These are phyloP conservation scores for Trichoderma reesei DNA, from an alignment of 495 filamentous ascomycete genomes.

Conservation along the genomic window DNA sequence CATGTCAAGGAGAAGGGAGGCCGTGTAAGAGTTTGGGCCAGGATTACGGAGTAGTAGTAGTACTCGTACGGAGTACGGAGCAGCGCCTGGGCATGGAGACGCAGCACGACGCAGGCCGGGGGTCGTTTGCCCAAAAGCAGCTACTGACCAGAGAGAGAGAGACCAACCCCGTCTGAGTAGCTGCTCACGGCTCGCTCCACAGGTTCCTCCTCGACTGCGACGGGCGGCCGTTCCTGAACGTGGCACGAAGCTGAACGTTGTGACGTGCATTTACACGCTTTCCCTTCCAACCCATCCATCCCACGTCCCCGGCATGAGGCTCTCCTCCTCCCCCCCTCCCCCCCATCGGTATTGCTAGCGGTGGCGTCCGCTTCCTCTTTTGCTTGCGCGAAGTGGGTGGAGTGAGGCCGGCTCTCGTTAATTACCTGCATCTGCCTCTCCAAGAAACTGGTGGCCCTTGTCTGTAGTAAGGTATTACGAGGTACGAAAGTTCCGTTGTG, in stretches of 20 bases:
- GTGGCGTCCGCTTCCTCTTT: conserved; percentile 3
- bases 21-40: not conserved
- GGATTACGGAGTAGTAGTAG: too few species aligned
- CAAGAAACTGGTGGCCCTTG: too few species aligned
- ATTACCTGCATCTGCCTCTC: not conserved
- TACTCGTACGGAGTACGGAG: not conserved
- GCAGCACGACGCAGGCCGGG: too few species aligned
- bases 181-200: not conserved
- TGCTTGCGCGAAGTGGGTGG: not conserved
- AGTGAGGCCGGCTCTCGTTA: not conserved
- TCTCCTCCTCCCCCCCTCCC: too few species aligned
- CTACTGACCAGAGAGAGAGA: not conserved
- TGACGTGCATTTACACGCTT: conserved; percentile 2
- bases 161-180: too few species aligned
- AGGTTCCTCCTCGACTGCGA: not conserved
- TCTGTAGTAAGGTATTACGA: not conserved
- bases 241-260: not conserved
- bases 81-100: too few species aligned
- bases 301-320: conserved; percentile 5
- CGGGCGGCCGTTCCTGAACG: not conserved
- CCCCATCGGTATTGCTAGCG: conserved; percentile 7
- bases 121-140: not conserved
- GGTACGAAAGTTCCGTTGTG: not conserved
- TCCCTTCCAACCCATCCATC: too few species aligned
- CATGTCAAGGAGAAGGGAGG: not conserved